phyloP scores from a whole-genome alignment of 2,329 filamentous ascomycete species.

The Chrysoporthe puriensis region DNA sequence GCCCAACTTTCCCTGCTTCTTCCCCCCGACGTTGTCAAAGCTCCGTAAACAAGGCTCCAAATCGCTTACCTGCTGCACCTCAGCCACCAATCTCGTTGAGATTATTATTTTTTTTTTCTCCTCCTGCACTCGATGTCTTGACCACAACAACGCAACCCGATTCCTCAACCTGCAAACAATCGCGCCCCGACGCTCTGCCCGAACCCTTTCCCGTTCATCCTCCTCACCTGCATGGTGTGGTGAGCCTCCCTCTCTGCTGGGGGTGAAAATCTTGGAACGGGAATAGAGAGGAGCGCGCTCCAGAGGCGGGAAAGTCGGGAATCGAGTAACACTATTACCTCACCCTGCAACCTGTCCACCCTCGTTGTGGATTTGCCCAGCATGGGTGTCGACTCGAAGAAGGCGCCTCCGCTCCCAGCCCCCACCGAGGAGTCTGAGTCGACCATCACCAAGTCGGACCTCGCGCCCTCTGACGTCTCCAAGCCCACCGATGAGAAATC shows the following conservation, averaged over 20 bases:
- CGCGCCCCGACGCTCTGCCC: conserved; percentile 13
- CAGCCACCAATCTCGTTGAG: conserved; percentile 4
- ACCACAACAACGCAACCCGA: conserved; percentile 26
- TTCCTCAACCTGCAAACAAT: conserved; percentile 27
- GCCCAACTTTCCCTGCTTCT: background rate
- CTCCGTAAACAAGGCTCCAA: conserved; percentile 6
- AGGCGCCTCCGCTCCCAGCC: conserved; percentile 71
- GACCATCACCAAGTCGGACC: conserved; percentile 59
- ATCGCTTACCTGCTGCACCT: conserved; percentile 8
- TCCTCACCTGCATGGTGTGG: conserved; percentile 28
- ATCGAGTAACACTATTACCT: conserved; percentile 30
- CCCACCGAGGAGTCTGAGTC: conserved; percentile 73
- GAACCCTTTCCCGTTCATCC: conserved; percentile 16
- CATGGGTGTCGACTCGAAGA: conserved; percentile 61
- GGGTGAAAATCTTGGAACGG: conserved; percentile 24
- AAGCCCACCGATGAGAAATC: conserved; percentile 71
- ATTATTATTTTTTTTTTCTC: background rate
- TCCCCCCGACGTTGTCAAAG: conserved; percentile 3
- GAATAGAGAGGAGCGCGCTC: conserved; percentile 20
- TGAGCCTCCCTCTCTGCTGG: conserved; percentile 18
- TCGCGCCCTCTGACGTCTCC: conserved; percentile 68
- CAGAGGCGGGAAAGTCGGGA: conserved; percentile 24
- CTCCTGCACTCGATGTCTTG: conserved; percentile 30
- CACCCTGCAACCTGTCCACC: conserved; percentile 27
- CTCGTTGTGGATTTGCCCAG: conserved; percentile 37